Evolutionary conservation across 768 basidiomycete species (phyloP).

Genomic region (Mycena albidolilacea): DNA sequence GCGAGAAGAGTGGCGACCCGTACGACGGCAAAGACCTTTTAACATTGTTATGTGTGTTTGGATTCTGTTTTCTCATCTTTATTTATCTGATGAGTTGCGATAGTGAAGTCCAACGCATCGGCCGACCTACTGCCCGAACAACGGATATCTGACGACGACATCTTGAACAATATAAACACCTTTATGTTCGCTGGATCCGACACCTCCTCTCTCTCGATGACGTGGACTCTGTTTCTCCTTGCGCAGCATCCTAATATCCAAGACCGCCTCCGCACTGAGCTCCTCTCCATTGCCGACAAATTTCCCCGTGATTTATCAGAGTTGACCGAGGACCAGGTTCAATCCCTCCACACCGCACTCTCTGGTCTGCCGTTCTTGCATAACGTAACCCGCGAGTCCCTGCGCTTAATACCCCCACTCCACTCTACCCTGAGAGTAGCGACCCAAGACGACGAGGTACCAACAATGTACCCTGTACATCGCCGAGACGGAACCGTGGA

Average conservation of each 20-base stretch:
- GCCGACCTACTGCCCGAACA: constrained; percentile 77
- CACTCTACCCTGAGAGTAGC: constrained; percentile 88
- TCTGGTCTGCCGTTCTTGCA: constrained; percentile 79
- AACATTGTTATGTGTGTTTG: constrained; percentile 77
- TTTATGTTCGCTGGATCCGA: constrained; percentile 95
- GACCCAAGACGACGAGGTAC: constrained; percentile 83
- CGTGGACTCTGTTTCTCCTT: constrained; percentile 87
- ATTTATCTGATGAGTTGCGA: constrained; percentile 5
- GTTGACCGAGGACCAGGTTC: constrained; percentile 75
- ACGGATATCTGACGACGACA: constrained; percentile 89
- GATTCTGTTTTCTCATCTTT: background rate
- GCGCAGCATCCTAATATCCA: constrained; percentile 79
- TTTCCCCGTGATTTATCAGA: constrained; percentile 55
- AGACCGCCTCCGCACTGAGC: constrained; percentile 78
- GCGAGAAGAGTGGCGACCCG: constrained; percentile 63
- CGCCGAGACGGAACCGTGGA: constrained; percentile 61
- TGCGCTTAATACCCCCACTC: constrained; percentile 86
- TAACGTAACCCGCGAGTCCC: constrained; percentile 80
- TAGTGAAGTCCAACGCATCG: constrained; percentile 89
- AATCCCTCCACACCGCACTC: constrained; percentile 69
- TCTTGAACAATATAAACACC: constrained; percentile 88
- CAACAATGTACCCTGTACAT: constrained; percentile 76
- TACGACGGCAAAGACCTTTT: constrained; percentile 83
- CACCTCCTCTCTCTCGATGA: constrained; percentile 85
- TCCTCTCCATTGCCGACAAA: constrained; percentile 62